These are phyloP conservation scores for Fistulifera pelliculosa DNA, from an alignment of 108 stramenopile genomes.

Conservation along the genomic window DNA sequence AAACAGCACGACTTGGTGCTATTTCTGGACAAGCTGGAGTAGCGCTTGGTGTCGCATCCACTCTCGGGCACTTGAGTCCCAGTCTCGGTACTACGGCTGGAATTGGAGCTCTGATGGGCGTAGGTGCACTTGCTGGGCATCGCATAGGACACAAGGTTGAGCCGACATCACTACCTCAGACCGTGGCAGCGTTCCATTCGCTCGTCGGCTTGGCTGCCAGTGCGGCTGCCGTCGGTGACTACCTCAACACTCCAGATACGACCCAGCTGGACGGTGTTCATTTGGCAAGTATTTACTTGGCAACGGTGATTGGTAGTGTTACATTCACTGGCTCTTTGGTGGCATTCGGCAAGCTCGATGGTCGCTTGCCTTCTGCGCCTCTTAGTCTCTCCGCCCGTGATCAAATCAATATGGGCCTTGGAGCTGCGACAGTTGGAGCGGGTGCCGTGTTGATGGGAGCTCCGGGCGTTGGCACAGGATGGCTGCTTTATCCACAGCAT, in stretches of 20 bases:
- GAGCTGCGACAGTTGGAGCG: constrained; percentile 83
- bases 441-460: constrained; percentile 80
- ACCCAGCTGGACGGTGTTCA: constrained; percentile 72
- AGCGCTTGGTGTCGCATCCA: constrained; percentile 90
- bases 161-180: constrained; percentile 96
- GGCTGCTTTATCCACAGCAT: constrained; percentile 72
- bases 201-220: constrained; percentile 89
- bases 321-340: constrained; percentile 97
- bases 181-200: constrained; percentile 98
- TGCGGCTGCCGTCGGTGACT: constrained; percentile 87
- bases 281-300: constrained; percentile 87
- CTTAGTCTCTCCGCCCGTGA: constrained; percentile 69
- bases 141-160: constrained; percentile 83
- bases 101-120: constrained; percentile 80
- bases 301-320: constrained; percentile 92
- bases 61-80: constrained; percentile 82
- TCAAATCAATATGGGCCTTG: constrained; percentile 87
- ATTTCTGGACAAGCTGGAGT: constrained; percentile 96
- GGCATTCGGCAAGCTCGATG: constrained; percentile 97
- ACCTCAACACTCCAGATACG: constrained; percentile 59
- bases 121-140: constrained; percentile 87
- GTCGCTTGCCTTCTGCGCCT: constrained; percentile 61
- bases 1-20: constrained; percentile 91
- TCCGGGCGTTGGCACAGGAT: constrained; percentile 65
- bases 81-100: constrained; percentile 57